phyloP scores from a whole-genome alignment of 2,329 filamentous ascomycete genomes.

The Colletotrichum brevisporum region DNA sequence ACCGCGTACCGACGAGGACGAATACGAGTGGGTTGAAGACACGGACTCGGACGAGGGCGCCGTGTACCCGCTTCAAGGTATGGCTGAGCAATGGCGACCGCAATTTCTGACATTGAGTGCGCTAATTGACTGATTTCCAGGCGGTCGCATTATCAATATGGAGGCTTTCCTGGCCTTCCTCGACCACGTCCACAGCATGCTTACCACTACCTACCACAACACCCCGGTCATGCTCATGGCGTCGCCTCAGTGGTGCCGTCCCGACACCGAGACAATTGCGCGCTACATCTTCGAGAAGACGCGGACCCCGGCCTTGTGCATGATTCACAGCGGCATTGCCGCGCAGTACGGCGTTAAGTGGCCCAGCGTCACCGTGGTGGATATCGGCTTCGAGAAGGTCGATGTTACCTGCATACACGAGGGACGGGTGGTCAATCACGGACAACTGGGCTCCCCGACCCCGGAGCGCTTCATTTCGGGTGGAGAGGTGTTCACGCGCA shows the following conservation, averaged over 20 bases:
- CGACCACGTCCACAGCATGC: conserved; percentile 89
- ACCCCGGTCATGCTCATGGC: conserved; percentile 93
- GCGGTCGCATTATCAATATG: conserved; percentile 91
- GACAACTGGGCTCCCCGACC: conserved; percentile 71
- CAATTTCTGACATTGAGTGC: neutral
- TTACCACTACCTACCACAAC: conserved; percentile 95
- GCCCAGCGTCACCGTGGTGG: conserved; percentile 86
- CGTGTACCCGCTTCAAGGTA: conserved; percentile 83
- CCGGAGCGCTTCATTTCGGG: conserved; percentile 73
- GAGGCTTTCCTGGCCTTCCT: conserved; percentile 93
- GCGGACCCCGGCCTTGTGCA: conserved; percentile 90
- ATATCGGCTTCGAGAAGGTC: conserved; percentile 92
- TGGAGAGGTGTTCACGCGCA: conserved; percentile 87
- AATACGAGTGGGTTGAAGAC: conserved; percentile 86
- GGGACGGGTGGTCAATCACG: conserved; percentile 79
- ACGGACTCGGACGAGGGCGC: conserved; percentile 89
- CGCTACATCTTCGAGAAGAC: conserved; percentile 99
- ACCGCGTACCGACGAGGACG: conserved; percentile 62
- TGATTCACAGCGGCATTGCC: conserved; percentile 91
- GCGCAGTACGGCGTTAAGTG: conserved; percentile 86
- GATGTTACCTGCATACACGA: conserved; percentile 93
- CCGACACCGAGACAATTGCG: conserved; percentile 88
- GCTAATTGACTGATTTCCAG: conserved; percentile 51
- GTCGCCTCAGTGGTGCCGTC: conserved; percentile 90
- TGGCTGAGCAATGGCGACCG: conserved; percentile 43